These are phyloP conservation scores for Suillus subluteus DNA, from an alignment of 768 basidiomycete genomes.

Conservation along the genomic window DNA sequence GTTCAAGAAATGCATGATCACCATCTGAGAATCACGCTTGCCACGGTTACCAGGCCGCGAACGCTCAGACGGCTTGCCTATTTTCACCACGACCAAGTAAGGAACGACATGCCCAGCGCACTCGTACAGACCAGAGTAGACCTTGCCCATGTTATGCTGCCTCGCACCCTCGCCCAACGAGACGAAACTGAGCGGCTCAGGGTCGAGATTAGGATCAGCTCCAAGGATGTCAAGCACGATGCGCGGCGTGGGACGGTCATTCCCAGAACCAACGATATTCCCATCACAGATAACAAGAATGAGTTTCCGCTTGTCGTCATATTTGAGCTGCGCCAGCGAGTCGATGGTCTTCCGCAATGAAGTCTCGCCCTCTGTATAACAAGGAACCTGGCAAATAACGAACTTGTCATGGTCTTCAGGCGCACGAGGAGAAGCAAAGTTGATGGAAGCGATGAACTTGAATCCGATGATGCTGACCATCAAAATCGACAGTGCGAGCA, in stretches of 20 bases:
- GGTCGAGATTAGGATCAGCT: constrained; percentile 89
- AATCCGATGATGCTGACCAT: constrained; percentile 96
- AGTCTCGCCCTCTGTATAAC: constrained; percentile 94
- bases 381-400: constrained; percentile 96
- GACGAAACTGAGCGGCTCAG: constrained; percentile 92
- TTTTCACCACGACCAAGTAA: constrained; percentile 89
- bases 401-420: constrained; percentile 98
- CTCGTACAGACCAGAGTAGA: constrained; percentile 96
- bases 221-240: constrained; percentile 97
- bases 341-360: constrained; percentile 91
- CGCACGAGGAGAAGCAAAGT: constrained; percentile 76
- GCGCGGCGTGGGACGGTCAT: constrained; percentile 93
- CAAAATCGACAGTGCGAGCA: constrained; percentile 84
- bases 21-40: constrained; percentile 97
- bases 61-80: constrained; percentile 94
- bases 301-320: constrained; percentile 97
- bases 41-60: constrained; percentile 95
- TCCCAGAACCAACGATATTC: constrained; percentile 96
- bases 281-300: constrained; percentile 95
- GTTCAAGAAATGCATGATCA: constrained; percentile 97
- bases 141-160: constrained; percentile 98
- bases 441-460: constrained; percentile 92
- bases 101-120: constrained; percentile 94
- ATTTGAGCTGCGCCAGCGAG: constrained; percentile 90
- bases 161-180: constrained; percentile 93